phyloP scores from a whole-genome alignment of 1,139 yeast genomes.

The Taiozyma onychis region DNA sequence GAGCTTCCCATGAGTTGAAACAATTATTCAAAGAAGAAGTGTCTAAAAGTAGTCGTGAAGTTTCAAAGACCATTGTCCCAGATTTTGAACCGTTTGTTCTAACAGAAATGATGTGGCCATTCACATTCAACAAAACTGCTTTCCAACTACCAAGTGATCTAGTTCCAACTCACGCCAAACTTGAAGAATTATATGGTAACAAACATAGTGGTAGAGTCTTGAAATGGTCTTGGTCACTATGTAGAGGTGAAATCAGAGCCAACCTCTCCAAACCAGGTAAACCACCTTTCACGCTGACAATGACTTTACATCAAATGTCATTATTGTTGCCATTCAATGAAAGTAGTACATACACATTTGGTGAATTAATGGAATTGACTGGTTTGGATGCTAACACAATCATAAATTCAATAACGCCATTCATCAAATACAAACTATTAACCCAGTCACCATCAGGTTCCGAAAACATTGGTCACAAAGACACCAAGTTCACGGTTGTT shows the following conservation, averaged over 20 bases:
- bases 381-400: slow-evolving; percentile 62
- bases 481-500: slow-evolving; percentile 67
- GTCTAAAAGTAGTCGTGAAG: slow-evolving; percentile 28
- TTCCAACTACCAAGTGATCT: slow-evolving; percentile 63
- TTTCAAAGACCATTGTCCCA: slow-evolving; percentile 36
- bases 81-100: slow-evolving; percentile 74
- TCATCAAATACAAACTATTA: slow-evolving; percentile 73
- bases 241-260: slow-evolving; percentile 91
- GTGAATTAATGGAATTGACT: slow-evolving; percentile 60
- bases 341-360: slow-evolving; percentile 49
- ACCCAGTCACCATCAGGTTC: slow-evolving; percentile 57
- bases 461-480: slow-evolving; percentile 40
- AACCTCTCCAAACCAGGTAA: slow-evolving; percentile 77
- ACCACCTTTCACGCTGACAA: slow-evolving; percentile 77
- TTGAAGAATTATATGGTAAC: slow-evolving; percentile 61
- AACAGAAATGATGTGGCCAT: slow-evolving; percentile 93
- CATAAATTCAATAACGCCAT: slow-evolving; percentile 70
- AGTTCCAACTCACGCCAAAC: slow-evolving; percentile 55
- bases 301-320: slow-evolving; percentile 82
- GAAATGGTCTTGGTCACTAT: slow-evolving; percentile 94
- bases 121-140: slow-evolving; percentile 37
- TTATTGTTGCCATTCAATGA: slow-evolving; percentile 78
- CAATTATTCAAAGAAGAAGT: slow-evolving; percentile 52
- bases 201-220: slow-evolving; percentile 86
- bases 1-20: slow-evolving; percentile 77